Evolutionary conservation across 2,329 filamentous ascomycete genomes (phyloP).

Genomic region (Akanthomyces dipterigenus): DNA sequence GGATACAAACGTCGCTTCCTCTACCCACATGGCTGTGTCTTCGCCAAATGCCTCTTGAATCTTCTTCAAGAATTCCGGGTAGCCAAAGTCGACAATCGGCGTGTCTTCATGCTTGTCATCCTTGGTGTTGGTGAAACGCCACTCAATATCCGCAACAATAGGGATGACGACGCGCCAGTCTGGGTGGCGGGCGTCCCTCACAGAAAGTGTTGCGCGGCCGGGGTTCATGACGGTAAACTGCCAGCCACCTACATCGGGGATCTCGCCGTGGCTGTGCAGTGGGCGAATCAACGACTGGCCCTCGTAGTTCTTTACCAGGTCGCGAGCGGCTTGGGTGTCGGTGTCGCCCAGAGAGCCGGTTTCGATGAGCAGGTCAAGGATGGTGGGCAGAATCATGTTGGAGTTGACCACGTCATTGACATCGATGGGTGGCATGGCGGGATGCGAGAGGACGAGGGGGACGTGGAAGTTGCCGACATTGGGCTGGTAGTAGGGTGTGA

Average conservation of each 20-base stretch:
- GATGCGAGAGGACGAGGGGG: constrained; percentile 27
- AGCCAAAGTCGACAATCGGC: constrained; percentile 21
- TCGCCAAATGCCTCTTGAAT: constrained; percentile 19
- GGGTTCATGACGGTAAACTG: constrained; percentile 29
- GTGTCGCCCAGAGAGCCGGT: constrained; percentile 24
- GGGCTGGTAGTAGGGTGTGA: constrained; percentile 27
- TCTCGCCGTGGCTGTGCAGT: constrained; percentile 15
- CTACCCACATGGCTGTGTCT: constrained; percentile 24
- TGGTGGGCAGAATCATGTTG: constrained; percentile 27
- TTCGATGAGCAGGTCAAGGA: constrained; percentile 28
- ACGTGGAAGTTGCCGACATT: constrained; percentile 28
- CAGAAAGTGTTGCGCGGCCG: constrained; percentile 26
- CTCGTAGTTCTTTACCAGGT: constrained; percentile 27
- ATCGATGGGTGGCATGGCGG: constrained; percentile 24
- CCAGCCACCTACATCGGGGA: constrained; percentile 23
- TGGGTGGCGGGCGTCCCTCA: constrained; percentile 25
- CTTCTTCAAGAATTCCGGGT: constrained; percentile 14
- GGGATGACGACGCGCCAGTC: constrained; percentile 26
- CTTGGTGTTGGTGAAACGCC: constrained; percentile 24
- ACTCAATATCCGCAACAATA: constrained; percentile 25
- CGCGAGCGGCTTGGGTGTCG: constrained; percentile 20
- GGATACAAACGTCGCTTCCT: constrained; percentile 18
- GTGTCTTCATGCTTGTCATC: constrained; percentile 24
- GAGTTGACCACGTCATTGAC: constrained; percentile 26
- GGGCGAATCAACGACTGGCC: constrained; percentile 29